Percentiles rank a stretch among this genome's conserved stretches.
Evolutionary conservation across 768 basidiomycete genomes (phyloP).

Genomic region (Tulasnella sp.): DNA sequence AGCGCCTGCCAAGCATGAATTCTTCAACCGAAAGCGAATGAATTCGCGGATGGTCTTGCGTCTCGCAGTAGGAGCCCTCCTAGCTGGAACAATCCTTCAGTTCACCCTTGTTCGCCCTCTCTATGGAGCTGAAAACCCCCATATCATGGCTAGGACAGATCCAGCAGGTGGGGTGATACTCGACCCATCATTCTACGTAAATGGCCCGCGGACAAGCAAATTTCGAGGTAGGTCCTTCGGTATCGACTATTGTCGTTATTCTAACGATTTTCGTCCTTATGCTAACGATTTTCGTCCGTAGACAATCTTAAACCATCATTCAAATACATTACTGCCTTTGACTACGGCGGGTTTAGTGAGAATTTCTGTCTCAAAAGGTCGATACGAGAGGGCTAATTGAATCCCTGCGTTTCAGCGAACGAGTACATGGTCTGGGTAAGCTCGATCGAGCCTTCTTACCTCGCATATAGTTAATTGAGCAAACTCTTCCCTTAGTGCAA

Average conservation of each 20-base stretch:
- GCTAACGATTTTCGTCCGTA: background rate
- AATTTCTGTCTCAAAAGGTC: background rate
- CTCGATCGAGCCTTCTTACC: background rate
- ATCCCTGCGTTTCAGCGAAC: background rate
- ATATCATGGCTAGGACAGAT: background rate
- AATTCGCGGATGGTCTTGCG: background rate
- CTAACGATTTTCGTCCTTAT: background rate
- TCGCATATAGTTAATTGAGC: background rate
- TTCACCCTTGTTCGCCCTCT: background rate
- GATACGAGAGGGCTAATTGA: background rate
- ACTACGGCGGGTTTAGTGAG: slow-evolving; percentile 10
- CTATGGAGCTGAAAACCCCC: background rate
- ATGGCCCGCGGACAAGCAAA: background rate
- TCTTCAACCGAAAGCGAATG: background rate
- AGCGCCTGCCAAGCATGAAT: background rate
- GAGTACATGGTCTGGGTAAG: slow-evolving; percentile 8
- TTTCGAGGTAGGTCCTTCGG: background rate
- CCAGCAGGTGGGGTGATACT: background rate
- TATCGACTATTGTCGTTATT: background rate
- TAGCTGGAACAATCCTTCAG: background rate
- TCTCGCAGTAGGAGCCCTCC: background rate
- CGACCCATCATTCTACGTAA: slow-evolving; percentile 1
- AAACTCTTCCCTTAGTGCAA: background rate
- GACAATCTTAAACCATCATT: background rate
- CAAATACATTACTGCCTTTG: background rate